These are phyloP conservation scores for Macrolepiota dolichaula DNA, from an alignment of 768 basidiomycete species.

Conservation along the genomic window DNA sequence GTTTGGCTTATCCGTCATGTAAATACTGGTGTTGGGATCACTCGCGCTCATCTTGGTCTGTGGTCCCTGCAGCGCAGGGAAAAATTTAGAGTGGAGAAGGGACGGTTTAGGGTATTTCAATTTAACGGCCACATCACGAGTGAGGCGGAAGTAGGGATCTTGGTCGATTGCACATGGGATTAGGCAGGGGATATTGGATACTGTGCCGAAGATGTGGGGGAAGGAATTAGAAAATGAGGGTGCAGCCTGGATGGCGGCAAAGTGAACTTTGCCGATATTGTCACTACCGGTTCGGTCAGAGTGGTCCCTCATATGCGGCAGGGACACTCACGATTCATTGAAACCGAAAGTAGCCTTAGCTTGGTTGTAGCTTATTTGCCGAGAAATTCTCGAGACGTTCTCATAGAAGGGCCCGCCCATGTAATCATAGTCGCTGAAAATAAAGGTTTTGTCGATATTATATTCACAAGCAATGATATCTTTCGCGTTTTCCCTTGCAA, in stretches of 20 bases:
- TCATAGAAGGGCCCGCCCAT: conserved; percentile 92
- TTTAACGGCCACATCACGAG: conserved; percentile 90
- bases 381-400: conserved; percentile 90
- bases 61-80: conserved; percentile 96
- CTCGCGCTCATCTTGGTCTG: conserved; percentile 99
- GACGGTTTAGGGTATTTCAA: conserved; percentile 95
- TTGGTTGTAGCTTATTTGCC: conserved; percentile 90
- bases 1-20: conserved; percentile 88
- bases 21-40: conserved; percentile 89
- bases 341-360: conserved; percentile 97
- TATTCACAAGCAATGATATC: conserved; percentile 98
- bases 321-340: conserved; percentile 79
- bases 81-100: conserved; percentile 93
- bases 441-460: conserved; percentile 89
- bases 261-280: conserved; percentile 97
- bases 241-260: conserved; percentile 91
- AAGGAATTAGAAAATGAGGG: conserved; percentile 98
- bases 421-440: conserved; percentile 90
- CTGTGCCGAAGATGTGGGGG: conserved; percentile 91
- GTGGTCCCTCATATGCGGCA: neutral
- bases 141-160: conserved; percentile 95
- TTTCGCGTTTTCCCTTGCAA: conserved; percentile 82
- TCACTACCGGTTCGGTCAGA: conserved; percentile 53
- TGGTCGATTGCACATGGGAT: conserved; percentile 99
- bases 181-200: conserved; percentile 81